A percentile compares a stretch with the other conserved stretches of the same genome.
phyloP scores from a whole-genome alignment of 2,329 filamentous ascomycete species.

The Didymella arachidicola region DNA sequence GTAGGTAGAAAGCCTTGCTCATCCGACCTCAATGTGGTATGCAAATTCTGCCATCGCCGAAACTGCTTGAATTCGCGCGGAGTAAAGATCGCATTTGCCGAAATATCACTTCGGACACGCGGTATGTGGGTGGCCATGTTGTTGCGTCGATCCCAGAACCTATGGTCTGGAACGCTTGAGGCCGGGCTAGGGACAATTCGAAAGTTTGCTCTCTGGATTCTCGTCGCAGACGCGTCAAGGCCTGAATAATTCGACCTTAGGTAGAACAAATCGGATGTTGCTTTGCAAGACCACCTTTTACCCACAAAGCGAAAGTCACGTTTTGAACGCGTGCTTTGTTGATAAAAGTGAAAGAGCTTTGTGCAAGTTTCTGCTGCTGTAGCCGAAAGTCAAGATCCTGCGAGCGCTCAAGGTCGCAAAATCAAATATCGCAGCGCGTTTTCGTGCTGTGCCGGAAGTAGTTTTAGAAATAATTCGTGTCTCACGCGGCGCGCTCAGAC shows the following conservation, averaged over 20 bases:
- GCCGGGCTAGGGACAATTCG: background rate
- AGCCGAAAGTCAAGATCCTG: background rate
- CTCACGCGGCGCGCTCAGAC: conserved; percentile 29
- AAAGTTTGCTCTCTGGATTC: background rate
- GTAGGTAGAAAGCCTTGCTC: conserved; percentile 36
- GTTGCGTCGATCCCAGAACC: background rate
- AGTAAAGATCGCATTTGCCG: conserved; percentile 37
- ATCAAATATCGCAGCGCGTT: background rate
- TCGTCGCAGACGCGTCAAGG: conserved; percentile 1
- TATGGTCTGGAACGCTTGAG: conserved; percentile 7
- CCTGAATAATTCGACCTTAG: background rate
- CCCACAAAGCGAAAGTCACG: conserved; percentile 2
- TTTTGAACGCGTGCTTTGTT: conserved; percentile 10
- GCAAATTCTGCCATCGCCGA: conserved; percentile 37
- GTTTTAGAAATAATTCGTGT: conserved; percentile 8
- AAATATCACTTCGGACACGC: conserved; percentile 23
- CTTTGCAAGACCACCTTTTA: background rate
- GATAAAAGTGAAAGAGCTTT: conserved; percentile 4
- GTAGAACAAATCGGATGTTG: background rate
- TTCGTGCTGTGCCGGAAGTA: conserved; percentile 1
- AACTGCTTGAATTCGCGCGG: conserved; percentile 40
- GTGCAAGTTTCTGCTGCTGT: background rate
- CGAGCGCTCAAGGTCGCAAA: background rate
- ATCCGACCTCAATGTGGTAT: conserved; percentile 27
- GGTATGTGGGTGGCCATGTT: conserved; percentile 12